phyloP scores from a whole-genome alignment of 345 rosid genomes.

The Lagerstroemia speciosa region DNA sequence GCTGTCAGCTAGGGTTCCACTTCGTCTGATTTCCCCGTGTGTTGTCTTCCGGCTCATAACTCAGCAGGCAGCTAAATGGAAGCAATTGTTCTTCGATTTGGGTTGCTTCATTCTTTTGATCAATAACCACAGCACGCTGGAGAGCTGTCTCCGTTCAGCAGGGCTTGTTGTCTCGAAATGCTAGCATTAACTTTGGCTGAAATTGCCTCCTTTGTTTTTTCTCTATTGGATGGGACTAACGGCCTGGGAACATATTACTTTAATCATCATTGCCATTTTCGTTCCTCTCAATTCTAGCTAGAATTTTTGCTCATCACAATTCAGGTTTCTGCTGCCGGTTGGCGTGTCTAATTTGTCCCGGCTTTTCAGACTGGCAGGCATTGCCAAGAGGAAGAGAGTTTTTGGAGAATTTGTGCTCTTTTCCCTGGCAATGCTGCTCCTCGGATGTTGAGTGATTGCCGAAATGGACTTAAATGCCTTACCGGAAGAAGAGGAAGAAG shows the following conservation, averaged over 20 bases:
- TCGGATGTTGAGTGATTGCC: conserved; percentile 29
- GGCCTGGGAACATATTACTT: neutral
- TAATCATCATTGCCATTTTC: neutral
- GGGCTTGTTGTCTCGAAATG: neutral
- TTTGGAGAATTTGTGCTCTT: neutral
- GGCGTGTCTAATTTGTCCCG: neutral
- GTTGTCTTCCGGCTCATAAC: neutral
- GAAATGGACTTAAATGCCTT: conserved; percentile 44
- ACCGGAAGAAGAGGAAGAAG: conserved; percentile 43
- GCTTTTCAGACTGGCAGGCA: neutral
- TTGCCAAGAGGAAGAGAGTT: neutral
- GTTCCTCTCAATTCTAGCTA: neutral
- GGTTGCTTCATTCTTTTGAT: neutral
- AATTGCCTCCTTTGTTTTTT: neutral
- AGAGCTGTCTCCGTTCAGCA: neutral
- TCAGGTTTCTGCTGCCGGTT: neutral
- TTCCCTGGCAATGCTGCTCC: conserved; percentile 10
- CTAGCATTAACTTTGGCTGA: neutral
- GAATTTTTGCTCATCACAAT: neutral
- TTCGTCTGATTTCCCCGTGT: neutral
- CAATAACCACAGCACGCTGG: neutral
- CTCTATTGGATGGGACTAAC: neutral
- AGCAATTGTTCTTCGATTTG: neutral
- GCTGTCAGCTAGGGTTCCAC: conserved; percentile 2
- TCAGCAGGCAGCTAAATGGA: neutral